These are phyloP conservation scores for Ganoderma lucidum DNA, from an alignment of 1,284 basidiomycete genomes.

Conservation along the genomic window DNA sequence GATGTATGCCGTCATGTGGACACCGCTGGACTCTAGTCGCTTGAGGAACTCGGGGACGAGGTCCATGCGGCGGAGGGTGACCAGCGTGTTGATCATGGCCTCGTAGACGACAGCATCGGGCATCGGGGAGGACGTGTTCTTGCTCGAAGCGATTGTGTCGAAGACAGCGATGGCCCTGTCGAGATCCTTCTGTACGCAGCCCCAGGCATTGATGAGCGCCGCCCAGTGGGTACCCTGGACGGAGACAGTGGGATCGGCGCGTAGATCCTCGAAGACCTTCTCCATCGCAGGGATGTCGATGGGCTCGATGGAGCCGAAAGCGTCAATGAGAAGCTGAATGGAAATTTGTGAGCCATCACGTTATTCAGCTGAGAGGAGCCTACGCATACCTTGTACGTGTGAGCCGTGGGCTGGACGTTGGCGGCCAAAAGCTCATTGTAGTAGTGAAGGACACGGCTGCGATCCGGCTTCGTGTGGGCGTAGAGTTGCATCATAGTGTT, in stretches of 20 bases:
- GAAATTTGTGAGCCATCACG: slow-evolving; percentile 30
- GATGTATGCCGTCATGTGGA: slow-evolving; percentile 96
- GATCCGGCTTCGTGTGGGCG: slow-evolving; percentile 88
- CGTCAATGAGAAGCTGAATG: slow-evolving; percentile 85
- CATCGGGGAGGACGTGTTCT: slow-evolving; percentile 42
- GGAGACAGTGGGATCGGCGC: slow-evolving; percentile 55
- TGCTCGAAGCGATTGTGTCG: slow-evolving; percentile 69
- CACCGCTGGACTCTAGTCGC: slow-evolving; percentile 68
- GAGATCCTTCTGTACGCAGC: slow-evolving; percentile 83
- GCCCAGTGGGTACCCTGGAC: slow-evolving; percentile 93
- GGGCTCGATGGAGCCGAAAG: slow-evolving; percentile 89
- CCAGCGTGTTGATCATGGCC: slow-evolving; percentile 88
- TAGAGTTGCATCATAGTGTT: slow-evolving; percentile 99
- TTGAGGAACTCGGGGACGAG: slow-evolving; percentile 77
- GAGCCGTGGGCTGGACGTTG: slow-evolving; percentile 78
- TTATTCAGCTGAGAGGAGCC: background rate
- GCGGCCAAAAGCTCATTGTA: slow-evolving; percentile 74
- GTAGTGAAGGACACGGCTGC: slow-evolving; percentile 80
- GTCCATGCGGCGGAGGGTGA: slow-evolving; percentile 82
- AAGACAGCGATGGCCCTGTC: slow-evolving; percentile 83
- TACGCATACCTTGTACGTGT: slow-evolving; percentile 88
- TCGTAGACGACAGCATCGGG: slow-evolving; percentile 93
- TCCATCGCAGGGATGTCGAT: slow-evolving; percentile 84
- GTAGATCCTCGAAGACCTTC: slow-evolving; percentile 71
- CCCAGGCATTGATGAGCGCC: slow-evolving; percentile 90